A percentile compares a stretch with the other conserved stretches of the same genome.
These are phyloP conservation scores for Coniochaeta sp. DNA, from an alignment of 2,329 filamentous ascomycete species.

Conservation along the genomic window DNA sequence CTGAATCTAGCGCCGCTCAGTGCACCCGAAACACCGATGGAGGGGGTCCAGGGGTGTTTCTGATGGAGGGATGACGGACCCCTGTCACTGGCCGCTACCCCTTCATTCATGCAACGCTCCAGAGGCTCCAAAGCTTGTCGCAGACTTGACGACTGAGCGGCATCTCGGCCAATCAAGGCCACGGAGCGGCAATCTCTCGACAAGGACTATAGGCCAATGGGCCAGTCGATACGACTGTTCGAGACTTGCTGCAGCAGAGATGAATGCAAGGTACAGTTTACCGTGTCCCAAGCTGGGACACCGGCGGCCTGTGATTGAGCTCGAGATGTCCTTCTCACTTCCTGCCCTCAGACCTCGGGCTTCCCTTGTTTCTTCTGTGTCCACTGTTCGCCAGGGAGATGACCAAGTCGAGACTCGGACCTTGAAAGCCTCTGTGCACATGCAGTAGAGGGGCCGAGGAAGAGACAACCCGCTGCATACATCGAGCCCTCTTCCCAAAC, in stretches of 20 bases:
- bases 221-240: background rate
- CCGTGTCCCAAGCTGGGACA: background rate
- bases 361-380: background rate
- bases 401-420: background rate
- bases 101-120: conserved; percentile 10
- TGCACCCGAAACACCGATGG: background rate
- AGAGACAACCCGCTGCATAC: background rate
- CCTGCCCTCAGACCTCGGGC: background rate
- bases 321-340: background rate
- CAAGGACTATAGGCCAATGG: background rate
- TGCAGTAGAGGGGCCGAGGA: background rate
- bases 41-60: background rate
- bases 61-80: conserved; percentile 1
- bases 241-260: background rate
- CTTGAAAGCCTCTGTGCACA: background rate
- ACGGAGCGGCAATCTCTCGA: background rate
- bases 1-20: background rate
- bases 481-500: background rate
- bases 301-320: background rate
- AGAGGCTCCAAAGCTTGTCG: conserved; percentile 5
- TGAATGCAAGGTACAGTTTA: background rate
- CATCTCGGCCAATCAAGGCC: conserved; percentile 5
- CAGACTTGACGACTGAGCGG: conserved; percentile 4
- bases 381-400: background rate
- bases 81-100: conserved; percentile 4